phyloP scores from a whole-genome alignment of 352 stramenopile genomes.

The Globisporangium canariense region DNA sequence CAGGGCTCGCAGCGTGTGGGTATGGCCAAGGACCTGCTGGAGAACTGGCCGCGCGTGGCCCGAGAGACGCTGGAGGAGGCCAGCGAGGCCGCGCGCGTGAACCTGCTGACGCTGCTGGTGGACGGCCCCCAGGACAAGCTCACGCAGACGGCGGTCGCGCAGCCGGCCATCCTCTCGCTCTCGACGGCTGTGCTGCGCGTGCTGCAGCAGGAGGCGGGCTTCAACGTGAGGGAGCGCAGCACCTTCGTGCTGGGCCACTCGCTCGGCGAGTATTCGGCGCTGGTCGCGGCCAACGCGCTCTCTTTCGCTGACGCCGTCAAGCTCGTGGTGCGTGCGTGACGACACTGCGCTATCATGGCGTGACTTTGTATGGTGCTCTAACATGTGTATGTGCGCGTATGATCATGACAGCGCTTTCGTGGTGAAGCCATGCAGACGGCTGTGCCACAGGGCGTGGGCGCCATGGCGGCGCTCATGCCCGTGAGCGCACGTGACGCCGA shows the following conservation, averaged over 20 bases:
- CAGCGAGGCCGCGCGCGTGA: slow-evolving; percentile 64
- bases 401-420: slow-evolving; percentile 42
- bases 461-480: slow-evolving; percentile 81
- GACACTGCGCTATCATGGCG: neutral
- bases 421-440: slow-evolving; percentile 70
- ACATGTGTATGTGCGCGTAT: neutral
- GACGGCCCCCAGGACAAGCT: slow-evolving; percentile 60
- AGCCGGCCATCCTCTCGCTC: slow-evolving; percentile 78
- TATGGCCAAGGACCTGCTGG: slow-evolving; percentile 72
- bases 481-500: slow-evolving; percentile 47
- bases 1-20: slow-evolving; percentile 82
- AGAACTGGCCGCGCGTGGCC: slow-evolving; percentile 58
- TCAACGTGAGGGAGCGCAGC: slow-evolving; percentile 28
- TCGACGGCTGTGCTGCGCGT: slow-evolving; percentile 74
- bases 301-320: slow-evolving; percentile 59
- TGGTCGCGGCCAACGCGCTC: slow-evolving; percentile 66
- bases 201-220: slow-evolving; percentile 56
- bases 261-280: slow-evolving; percentile 83
- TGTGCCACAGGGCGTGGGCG: slow-evolving; percentile 42
- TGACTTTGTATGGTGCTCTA: neutral
- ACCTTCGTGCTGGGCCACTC: slow-evolving; percentile 73
- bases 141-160: slow-evolving; percentile 67
- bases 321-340: slow-evolving; percentile 46
- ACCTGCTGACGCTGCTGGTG: slow-evolving; percentile 51
- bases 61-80: slow-evolving; percentile 70